phyloP scores from a whole-genome alignment of 805 yeast genomes.

The Torulaspora indica region DNA sequence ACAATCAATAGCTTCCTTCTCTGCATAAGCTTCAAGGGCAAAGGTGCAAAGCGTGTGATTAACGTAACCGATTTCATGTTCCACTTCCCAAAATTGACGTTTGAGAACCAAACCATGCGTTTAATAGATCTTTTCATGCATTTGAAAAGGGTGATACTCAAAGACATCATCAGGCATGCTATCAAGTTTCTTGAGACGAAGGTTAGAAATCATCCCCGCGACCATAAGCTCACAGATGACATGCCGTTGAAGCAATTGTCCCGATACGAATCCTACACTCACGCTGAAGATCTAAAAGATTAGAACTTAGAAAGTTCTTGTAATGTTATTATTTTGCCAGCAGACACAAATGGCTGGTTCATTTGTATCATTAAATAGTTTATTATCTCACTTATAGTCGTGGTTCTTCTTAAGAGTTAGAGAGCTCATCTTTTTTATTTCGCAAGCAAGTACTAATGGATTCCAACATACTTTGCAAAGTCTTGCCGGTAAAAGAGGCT shows the following conservation, averaged over 20 bases:
- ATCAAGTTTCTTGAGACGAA: slow-evolving; percentile 80
- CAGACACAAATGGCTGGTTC: not conserved
- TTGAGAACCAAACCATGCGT: slow-evolving; percentile 66
- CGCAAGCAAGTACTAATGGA: not conserved
- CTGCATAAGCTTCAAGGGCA: slow-evolving; percentile 71
- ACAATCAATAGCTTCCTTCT: slow-evolving; percentile 48
- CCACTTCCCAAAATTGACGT: slow-evolving; percentile 55
- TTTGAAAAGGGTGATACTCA: slow-evolving; percentile 59
- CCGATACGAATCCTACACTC: slow-evolving; percentile 8
- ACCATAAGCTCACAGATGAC: not conserved
- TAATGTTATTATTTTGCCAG: too few species aligned
- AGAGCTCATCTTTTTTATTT: not conserved
- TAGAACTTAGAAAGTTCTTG: too few species aligned
- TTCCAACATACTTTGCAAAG: not conserved
- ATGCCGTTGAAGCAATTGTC: slow-evolving; percentile 10
- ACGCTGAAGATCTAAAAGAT: slow-evolving; percentile 5
- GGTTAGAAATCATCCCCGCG: slow-evolving; percentile 36
- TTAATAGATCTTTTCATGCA: slow-evolving; percentile 59
- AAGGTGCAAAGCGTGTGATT: slow-evolving; percentile 60
- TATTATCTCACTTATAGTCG: not conserved
- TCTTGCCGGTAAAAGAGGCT: not conserved
- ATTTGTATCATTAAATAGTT: not conserved
- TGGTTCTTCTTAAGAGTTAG: not conserved
- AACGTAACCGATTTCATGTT: slow-evolving; percentile 73
- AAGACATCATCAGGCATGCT: slow-evolving; percentile 55